A percentile compares a stretch with the other conserved stretches of the same genome.
phyloP scores from a whole-genome alignment of 164 flowering plant genomes.

The Vitis labrusca region DNA sequence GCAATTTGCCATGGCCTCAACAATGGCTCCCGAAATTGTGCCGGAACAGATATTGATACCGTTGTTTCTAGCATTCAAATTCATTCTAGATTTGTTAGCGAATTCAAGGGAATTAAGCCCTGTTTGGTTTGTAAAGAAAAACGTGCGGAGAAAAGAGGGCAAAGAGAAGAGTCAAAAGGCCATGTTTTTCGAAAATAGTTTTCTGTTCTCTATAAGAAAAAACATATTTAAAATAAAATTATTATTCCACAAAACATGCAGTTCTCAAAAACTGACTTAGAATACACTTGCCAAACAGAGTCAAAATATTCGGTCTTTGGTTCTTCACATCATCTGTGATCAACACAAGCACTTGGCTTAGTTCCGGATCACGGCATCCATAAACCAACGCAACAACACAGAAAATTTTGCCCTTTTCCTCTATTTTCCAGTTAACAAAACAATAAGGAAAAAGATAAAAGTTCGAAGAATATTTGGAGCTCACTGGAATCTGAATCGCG shows the following conservation, averaged over 20 bases:
- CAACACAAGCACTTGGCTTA: background rate
- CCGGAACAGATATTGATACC: conserved; percentile 20
- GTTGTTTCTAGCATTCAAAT: conserved; percentile 15
- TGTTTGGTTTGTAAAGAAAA: no score
- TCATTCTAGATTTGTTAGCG: background rate
- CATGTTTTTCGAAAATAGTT: no score
- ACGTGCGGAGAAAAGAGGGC: no score
- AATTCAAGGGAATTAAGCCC: background rate
- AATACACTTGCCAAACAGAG: background rate
- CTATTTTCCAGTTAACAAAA: background rate
- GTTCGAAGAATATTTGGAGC: background rate
- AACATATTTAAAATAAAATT: no score
- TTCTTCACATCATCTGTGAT: background rate
- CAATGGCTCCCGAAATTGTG: conserved; percentile 14
- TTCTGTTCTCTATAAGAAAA: no score
- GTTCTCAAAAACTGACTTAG: background rate
- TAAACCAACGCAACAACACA: no score
- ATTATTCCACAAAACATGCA: background rate
- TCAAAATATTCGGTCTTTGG: background rate
- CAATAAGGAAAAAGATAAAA: background rate
- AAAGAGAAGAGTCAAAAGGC: no score
- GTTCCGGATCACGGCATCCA: no score
- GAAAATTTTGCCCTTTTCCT: background rate
- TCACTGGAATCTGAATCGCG: conserved; percentile 15
- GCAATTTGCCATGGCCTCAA: conserved; percentile 16